Base-by-base conservation (phyloP, 1,284 basidiomycete species). In the Mycena sp. region DNA sequence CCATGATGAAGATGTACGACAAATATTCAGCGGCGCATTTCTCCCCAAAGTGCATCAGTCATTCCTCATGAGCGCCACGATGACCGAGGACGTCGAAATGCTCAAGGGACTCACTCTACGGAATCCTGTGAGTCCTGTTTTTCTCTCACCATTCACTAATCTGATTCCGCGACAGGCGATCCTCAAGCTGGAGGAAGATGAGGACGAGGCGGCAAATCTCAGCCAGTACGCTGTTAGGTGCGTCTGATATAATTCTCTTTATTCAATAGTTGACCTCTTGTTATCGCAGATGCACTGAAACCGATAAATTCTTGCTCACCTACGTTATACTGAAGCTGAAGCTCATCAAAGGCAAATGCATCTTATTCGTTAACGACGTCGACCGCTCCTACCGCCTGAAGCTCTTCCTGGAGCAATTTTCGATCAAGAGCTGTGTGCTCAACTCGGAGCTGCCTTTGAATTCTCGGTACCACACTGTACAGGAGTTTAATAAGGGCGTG, bases 401-500 rank as follows among this genome's bases (percentile, higher is more conserved):
- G 77, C 87, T 99, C 28, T 99, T 99, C 80, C 82, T 99, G 55
- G 98, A 99, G 74, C 96, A 99, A 77, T 99, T 99, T 72, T 97
- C 95, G 0, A 93, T 99, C 75, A 95, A 96, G 76, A 93, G 92
- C 68, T 99, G 96, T 71, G 96, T 99, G 1, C 85, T 99, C 40
- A 99, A 99, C 73, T 95, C 95, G 17, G 98, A 99, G 78, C 80
- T 99, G 49, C 98, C 98, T 0, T 81, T 99, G 62, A 99, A 98
- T 73, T 97, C 63, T 44, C 67, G 94, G 76, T 99, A 97, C 74
- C 98, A 99, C 74, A 93, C 94, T 6, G 97, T 99, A 2, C 96
- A 99, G 73, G 97, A 99, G 78, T 99, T 99, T 76, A 99, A 99
- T 80, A 95, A 96, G 72, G 98, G 98, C 7, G 94, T 97, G 12